Base-by-base conservation (phyloP, 202 grass and related monocot genomes). In the Eragrostis tef region DNA sequence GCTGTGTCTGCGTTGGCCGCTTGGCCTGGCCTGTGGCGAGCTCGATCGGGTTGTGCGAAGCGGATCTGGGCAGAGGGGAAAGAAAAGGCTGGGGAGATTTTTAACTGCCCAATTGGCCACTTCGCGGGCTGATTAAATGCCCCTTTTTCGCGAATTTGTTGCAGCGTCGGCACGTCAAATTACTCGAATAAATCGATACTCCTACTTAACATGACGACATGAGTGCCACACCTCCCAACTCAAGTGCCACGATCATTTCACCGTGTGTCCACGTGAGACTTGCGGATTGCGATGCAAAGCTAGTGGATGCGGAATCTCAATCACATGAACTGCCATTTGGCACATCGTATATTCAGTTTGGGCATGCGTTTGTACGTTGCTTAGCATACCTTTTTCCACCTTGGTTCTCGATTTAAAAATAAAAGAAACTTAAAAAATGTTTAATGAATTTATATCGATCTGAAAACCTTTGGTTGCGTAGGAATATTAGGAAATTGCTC, bases 1-100 rank as follows among this genome's bases (percentile, higher is more conserved):
- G 77, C 71, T 77, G 57, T 29, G 51, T 39, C 53, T 11, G 67
- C 80, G 74, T 4, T 66, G 73, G 79, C 71, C 31, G 81, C n/a
- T 57, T 45, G 42, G 20, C 19, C 21, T 58, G 52, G 53, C 73
- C n/a, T 45, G 64, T n/a, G 29, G 29, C 29, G 1, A 3, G 29
- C 34, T 71, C 56, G 85, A 71, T 88, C 69, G 72, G 20, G 34
- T 39, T 21, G 62, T 21, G 62, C 10, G 26, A 52, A 58, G 74
- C 41, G 86, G 87, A 89, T 89, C 87, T 85, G 67, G 13, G 17
- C 19, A 68, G 52, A 83, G 41, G 34, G 11, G 8, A 49, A 21
- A 6, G 42, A 27, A 41, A 42, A 44, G 25, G 11, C 27, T 22
- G 11, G 17, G 42, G 27, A 54, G 77, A 43, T 79, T 79, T 77